Conservation (phyloP, 768 basidiomycete species). For the Thelephora ganbajun region DNA sequence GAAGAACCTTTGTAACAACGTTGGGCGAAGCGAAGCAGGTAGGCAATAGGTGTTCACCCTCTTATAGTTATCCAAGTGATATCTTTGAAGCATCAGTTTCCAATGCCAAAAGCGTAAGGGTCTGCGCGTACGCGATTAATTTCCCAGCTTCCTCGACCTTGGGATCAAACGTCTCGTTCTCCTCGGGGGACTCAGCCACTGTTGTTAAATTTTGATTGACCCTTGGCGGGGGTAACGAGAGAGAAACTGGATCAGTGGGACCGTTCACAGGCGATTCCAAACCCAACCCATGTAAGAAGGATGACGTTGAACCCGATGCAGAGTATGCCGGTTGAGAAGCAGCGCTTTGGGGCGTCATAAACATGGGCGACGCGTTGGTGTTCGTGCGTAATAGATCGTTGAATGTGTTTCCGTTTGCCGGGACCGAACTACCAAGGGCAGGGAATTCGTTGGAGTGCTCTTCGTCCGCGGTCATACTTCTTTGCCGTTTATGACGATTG, state of each 20-base stretch:
- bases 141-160: constrained; percentile 72
- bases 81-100: constrained; percentile 28
- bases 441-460: constrained; percentile 34
- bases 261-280: constrained; percentile 40
- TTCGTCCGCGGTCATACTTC: constrained; percentile 25
- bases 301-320: constrained; percentile 11
- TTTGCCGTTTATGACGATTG: constrained; percentile 37
- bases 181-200: constrained; percentile 6
- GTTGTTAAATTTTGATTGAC: not conserved
- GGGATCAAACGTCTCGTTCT: constrained; percentile 54
- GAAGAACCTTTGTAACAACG: constrained; percentile 65
- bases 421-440: constrained; percentile 30
- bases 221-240: constrained; percentile 18
- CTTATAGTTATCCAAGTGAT: constrained; percentile 85
- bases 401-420: constrained; percentile 33
- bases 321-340: constrained; percentile 19
- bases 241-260: constrained; percentile 35
- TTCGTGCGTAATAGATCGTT: constrained; percentile 43
- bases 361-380: constrained; percentile 44
- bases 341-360: constrained; percentile 32
- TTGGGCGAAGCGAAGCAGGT: constrained; percentile 78
- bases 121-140: constrained; percentile 49
- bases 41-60: constrained; percentile 78
- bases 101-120: not conserved
- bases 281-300: constrained; percentile 24